Conservation (phyloP, 2,329 filamentous ascomycete species). For the Apiospora phragmitis region DNA sequence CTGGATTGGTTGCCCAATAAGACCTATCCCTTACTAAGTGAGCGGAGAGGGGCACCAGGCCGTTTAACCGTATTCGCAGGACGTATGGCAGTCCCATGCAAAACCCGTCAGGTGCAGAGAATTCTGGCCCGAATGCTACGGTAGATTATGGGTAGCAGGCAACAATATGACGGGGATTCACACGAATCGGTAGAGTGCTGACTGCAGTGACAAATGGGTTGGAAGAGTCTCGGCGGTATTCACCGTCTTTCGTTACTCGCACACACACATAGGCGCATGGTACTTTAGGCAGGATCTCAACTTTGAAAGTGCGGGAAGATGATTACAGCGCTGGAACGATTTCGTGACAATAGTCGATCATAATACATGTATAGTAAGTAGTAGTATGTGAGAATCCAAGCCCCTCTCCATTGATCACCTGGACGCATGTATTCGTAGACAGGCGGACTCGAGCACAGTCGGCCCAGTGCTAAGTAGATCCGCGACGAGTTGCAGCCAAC, state of each 20-base stretch:
- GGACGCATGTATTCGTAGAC: too few relatives aligned
- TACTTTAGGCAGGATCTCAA: not conserved
- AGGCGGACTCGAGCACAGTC: not conserved
- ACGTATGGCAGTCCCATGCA: not conserved
- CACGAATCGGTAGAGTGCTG: slow-evolving; percentile 6
- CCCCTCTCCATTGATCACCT: too few relatives aligned
- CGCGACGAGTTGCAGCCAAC: slow-evolving; percentile 11
- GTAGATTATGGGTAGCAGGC: slow-evolving; percentile 1
- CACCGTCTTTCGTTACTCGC: not conserved
- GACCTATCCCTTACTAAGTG: not conserved
- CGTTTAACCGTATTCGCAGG: not conserved
- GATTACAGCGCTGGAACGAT: too few relatives aligned
- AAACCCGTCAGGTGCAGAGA: not conserved
- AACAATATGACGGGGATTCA: not conserved
- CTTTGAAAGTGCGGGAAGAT: not conserved
- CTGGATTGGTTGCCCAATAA: not conserved
- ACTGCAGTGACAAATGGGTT: slow-evolving; percentile 1
- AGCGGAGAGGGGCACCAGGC: not conserved
- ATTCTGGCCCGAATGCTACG: not conserved
- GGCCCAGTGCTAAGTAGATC: not conserved
- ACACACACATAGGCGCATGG: too few relatives aligned
- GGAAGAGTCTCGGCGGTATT: not conserved
- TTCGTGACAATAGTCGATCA: too few relatives aligned
- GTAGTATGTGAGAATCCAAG: too few relatives aligned
- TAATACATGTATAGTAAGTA: too few relatives aligned